Evolutionary conservation across 2,329 filamentous ascomycete species (phyloP).

Genomic region (Diplodia corticola): DNA sequence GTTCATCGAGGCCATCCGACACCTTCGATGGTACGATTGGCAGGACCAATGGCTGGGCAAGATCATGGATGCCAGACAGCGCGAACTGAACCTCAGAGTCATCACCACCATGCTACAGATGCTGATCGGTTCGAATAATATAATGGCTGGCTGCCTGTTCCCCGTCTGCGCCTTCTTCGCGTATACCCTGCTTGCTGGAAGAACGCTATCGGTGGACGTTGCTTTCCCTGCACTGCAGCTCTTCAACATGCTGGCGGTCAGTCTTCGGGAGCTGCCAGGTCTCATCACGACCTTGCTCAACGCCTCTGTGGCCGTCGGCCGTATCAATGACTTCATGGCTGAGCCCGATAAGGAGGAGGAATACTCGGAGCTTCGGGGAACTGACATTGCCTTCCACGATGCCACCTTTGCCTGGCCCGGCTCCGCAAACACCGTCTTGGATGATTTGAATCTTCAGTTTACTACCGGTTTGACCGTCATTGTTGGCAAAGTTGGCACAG

Average conservation of each 20-base stretch:
- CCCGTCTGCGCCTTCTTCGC: conserved; percentile 80
- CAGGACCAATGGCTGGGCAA: conserved; percentile 71
- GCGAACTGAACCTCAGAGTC: conserved; percentile 66
- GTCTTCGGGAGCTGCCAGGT: conserved; percentile 71
- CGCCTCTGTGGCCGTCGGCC: conserved; percentile 75
- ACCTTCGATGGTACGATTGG: conserved; percentile 81
- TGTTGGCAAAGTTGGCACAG: conserved; percentile 63
- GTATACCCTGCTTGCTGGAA: conserved; percentile 70
- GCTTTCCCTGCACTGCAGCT: conserved; percentile 85
- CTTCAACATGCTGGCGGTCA: conserved; percentile 72
- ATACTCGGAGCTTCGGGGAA: conserved; percentile 40
- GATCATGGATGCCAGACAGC: conserved; percentile 67
- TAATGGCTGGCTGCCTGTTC: conserved; percentile 70
- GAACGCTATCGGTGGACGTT: conserved; percentile 72
- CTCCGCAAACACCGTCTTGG: conserved; percentile 56
- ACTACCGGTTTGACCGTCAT: conserved; percentile 60
- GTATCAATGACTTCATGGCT: conserved; percentile 82
- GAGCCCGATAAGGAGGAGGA: conserved; percentile 73
- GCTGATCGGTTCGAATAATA: conserved; percentile 67
- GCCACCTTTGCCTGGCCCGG: conserved; percentile 83
- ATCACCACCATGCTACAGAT: conserved; percentile 63
- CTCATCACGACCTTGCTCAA: conserved; percentile 78
- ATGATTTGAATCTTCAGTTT: conserved; percentile 56
- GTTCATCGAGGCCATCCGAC: conserved; percentile 82
- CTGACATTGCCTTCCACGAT: conserved; percentile 56